These are phyloP conservation scores for Boechera divaricarpa DNA, from an alignment of 345 rosid genomes.

Conservation along the genomic window DNA sequence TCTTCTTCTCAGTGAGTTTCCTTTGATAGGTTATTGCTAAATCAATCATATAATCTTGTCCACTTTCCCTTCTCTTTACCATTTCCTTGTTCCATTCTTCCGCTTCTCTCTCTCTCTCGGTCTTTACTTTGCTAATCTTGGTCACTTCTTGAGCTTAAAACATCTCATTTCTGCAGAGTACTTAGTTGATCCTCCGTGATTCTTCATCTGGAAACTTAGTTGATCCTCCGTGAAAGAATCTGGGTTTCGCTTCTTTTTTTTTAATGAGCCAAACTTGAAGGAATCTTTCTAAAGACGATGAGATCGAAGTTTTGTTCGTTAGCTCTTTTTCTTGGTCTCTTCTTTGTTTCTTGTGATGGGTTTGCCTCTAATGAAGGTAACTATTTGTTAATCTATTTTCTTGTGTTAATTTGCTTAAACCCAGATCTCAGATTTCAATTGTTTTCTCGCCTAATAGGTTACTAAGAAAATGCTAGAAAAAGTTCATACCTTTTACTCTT, in stretches of 20 bases:
- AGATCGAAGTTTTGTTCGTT: slow-evolving; percentile 39
- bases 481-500: slow-evolving; percentile 30
- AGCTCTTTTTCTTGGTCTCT: slow-evolving; percentile 49
- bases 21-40: slow-evolving; percentile 61
- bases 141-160: slow-evolving; percentile 39
- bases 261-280: slow-evolving; percentile 40
- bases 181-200: background rate
- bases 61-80: slow-evolving; percentile 12
- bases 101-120: slow-evolving; percentile 23
- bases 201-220: background rate
- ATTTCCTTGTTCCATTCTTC: slow-evolving; percentile 34
- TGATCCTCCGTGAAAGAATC: slow-evolving; percentile 10
- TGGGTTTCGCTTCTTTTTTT: background rate
- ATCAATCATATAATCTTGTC: slow-evolving; percentile 47
- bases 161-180: slow-evolving; percentile 22
- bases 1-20: slow-evolving; percentile 43
- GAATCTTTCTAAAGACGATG: slow-evolving; percentile 38
- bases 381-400: slow-evolving; percentile 15
- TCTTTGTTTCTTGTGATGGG: slow-evolving; percentile 54
- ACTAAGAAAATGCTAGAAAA: slow-evolving; percentile 33
- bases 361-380: slow-evolving; percentile 76
- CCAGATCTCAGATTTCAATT: slow-evolving; percentile 64
- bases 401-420: slow-evolving; percentile 25
- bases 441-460: slow-evolving; percentile 34
- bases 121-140: slow-evolving; percentile 34